Evolutionary conservation across 352 stramenopile genomes (phyloP), one percentile per base, ranked within the genome.

Genomic region (Globisporangium solare): DNA sequence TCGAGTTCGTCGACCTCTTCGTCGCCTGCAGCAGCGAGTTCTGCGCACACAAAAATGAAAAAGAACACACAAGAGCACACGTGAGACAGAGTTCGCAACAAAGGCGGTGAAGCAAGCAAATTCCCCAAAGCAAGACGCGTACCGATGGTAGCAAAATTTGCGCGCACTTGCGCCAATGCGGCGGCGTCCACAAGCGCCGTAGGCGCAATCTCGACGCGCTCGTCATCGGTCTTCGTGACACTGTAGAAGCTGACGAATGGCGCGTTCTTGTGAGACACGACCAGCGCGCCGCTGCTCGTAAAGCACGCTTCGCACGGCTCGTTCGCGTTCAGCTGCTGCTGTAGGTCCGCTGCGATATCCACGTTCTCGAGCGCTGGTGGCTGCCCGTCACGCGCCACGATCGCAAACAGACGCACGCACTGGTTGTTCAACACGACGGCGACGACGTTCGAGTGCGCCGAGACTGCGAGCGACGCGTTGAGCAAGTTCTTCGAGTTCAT

Each of bases 161-260:
- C 59, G 43, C 77, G 75, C 45, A 90, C 70, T 18, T 78, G 64
- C 15, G 64, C 63, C 27, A 87, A 74, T 14, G 61, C 58, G 20
- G 53, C 53, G 47, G 64, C 48, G 7, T 61, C 63, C 20, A 56
- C 15, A 35, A 80, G 39, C 14, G 48, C 17, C 31, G 55, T 47
- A 2, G 42, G 41, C 11, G 45, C 31, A 18, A 43, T 35, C 27
- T 35, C 48, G 21, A 48, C 24, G 0, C 32, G 45, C 18, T 63
- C 56, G 39, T 62, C 66, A 17, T 68, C 68, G 12, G 58, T 57
- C 49, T 67, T 64, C 20, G 45, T 63, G 8, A 91, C 51, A 8
- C 67, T 65, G 56, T 84, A 89, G 27, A 89, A 52, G 43, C 76
- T 58, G 49, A 89, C 51, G 55, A 86, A 93, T 22, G 83, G 83